Conservation (phyloP, 2,329 filamentous ascomycete species). For the Phyllosticta citriasiana region DNA sequence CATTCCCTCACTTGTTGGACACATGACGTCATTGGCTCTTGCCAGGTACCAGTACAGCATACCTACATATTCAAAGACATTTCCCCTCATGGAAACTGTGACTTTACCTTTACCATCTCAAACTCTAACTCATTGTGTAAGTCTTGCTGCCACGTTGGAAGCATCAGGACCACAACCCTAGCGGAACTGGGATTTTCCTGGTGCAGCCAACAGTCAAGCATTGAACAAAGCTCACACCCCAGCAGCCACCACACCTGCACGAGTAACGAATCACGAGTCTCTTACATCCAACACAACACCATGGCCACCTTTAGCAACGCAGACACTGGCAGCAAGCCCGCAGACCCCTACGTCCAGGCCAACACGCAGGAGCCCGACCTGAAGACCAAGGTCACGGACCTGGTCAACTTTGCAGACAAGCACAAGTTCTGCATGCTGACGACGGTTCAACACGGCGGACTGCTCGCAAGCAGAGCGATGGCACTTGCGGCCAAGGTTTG, state of each 20-base stretch:
- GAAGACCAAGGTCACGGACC: slow-evolving; percentile 66
- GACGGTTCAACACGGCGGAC: slow-evolving; percentile 55
- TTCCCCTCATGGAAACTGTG: background rate
- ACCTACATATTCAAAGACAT: background rate
- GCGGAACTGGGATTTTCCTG: background rate
- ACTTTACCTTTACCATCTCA: background rate
- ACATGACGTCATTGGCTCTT: background rate
- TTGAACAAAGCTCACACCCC: background rate
- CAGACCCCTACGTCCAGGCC: slow-evolving; percentile 72
- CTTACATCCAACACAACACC: background rate
- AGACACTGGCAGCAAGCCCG: slow-evolving; percentile 34
- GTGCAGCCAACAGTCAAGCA: background rate
- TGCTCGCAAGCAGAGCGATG: slow-evolving; percentile 77
- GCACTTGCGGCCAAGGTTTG: slow-evolving; percentile 66
- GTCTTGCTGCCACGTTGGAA: background rate
- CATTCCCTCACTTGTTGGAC: background rate
- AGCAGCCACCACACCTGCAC: background rate
- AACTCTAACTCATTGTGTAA: background rate
- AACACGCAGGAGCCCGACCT: slow-evolving; percentile 62
- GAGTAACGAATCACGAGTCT: background rate
- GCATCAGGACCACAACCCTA: background rate
- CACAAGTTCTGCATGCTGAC: slow-evolving; percentile 88
- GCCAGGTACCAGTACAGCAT: background rate
- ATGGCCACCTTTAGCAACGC: slow-evolving; percentile 29
- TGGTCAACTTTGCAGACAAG: slow-evolving; percentile 58